A percentile compares a stretch with the other conserved stretches of the same genome.
Conservation (phyloP, 306 rosid genomes). For the Cucurbita pepo region DNA sequence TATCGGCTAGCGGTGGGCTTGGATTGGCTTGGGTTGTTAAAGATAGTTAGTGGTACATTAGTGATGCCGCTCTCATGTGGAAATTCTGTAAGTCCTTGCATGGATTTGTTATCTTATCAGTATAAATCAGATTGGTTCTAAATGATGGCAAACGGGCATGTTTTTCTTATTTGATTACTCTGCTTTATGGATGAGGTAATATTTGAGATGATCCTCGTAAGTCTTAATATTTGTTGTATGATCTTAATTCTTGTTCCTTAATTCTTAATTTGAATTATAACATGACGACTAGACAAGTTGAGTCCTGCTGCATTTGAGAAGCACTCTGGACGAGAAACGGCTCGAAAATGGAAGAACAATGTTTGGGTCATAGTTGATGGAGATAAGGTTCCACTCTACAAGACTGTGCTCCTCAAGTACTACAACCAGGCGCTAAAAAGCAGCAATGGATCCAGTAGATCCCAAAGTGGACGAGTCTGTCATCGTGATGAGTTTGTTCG, state of each 20-base stretch:
- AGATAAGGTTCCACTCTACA: slow-evolving; percentile 72
- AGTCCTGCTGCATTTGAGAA: slow-evolving; percentile 90
- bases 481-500: slow-evolving; percentile 87
- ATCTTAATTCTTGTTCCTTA: slow-evolving; percentile 3
- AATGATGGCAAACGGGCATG: neutral
- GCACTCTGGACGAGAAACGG: slow-evolving; percentile 94
- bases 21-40: too few species aligned
- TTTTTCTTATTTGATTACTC: neutral
- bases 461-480: slow-evolving; percentile 50
- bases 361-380: slow-evolving; percentile 80
- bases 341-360: slow-evolving; percentile 96
- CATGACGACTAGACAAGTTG: slow-evolving; percentile 41
- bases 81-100: neutral
- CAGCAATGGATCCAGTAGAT: slow-evolving; percentile 52
- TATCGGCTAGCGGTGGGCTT: too few species aligned
- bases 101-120: neutral
- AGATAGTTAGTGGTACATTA: neutral
- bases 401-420: slow-evolving; percentile 89
- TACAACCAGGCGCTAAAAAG: slow-evolving; percentile 57
- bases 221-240: neutral
- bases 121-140: neutral
- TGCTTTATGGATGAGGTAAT: neutral
- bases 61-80: neutral
- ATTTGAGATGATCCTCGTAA: neutral
- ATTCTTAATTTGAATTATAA: neutral